Percentiles rank a stretch among this genome's conserved stretches.
phyloP scores from a whole-genome alignment of 2,329 filamentous ascomycete species.

The Arachnomyces sp. region DNA sequence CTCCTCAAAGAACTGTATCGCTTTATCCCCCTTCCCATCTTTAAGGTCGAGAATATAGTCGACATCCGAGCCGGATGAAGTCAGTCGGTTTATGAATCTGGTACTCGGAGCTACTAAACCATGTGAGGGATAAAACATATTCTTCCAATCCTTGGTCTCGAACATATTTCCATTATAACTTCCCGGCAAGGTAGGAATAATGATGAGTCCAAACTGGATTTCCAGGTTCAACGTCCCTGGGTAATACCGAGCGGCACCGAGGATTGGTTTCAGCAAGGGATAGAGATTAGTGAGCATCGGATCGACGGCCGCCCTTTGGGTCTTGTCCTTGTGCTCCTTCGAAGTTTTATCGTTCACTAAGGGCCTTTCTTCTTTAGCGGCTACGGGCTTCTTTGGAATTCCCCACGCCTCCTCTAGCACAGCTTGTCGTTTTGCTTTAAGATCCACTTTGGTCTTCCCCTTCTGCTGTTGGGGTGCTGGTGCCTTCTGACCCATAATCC shows the following conservation, averaged over 20 bases:
- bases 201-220: slow-evolving; percentile 29
- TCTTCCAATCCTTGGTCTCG: slow-evolving; percentile 21
- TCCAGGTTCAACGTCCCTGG: slow-evolving; percentile 29
- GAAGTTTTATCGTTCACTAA: slow-evolving; percentile 8
- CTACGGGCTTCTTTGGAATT: slow-evolving; percentile 1
- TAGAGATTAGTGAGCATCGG: slow-evolving; percentile 20
- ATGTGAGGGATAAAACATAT: slow-evolving; percentile 25
- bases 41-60: slow-evolving; percentile 32
- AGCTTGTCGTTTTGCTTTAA: slow-evolving; percentile 18
- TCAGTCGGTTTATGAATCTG: slow-evolving; percentile 30
- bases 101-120: slow-evolving; percentile 21
- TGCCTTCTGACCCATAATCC: slow-evolving; percentile 25
- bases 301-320: slow-evolving; percentile 4
- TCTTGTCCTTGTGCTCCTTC: slow-evolving; percentile 6
- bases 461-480: slow-evolving; percentile 11
- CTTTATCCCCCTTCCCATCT: slow-evolving; percentile 12
- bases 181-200: slow-evolving; percentile 22
- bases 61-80: slow-evolving; percentile 33
- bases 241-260: slow-evolving; percentile 29
- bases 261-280: slow-evolving; percentile 19
- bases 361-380: slow-evolving; percentile 4
- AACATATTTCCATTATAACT: slow-evolving; percentile 13
- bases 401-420: slow-evolving; percentile 26
- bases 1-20: slow-evolving; percentile 17
- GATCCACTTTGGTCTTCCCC: slow-evolving; percentile 11